These are phyloP conservation scores for Monilinia fructicola DNA, from an alignment of 2,329 filamentous ascomycete species.

Conservation along the genomic window DNA sequence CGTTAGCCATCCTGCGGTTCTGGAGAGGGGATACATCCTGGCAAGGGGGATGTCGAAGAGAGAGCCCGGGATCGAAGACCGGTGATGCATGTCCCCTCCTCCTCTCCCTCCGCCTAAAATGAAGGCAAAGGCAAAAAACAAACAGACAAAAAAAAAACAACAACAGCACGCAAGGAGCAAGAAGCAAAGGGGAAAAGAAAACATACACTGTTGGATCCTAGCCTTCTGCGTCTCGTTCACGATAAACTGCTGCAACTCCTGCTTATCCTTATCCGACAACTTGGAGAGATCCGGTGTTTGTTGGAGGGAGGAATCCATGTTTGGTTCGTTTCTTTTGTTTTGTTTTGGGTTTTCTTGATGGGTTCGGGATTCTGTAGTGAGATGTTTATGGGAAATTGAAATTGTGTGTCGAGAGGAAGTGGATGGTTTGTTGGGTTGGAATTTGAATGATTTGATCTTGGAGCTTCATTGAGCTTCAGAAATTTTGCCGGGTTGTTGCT, in stretches of 20 bases:
- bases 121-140: neutral
- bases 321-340: conserved; percentile 39
- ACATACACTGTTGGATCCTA: conserved; percentile 54
- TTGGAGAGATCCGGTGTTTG: conserved; percentile 59
- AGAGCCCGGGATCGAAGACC: neutral
- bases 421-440: neutral
- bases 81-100: neutral
- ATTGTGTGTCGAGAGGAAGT: neutral
- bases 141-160: conserved; percentile 10
- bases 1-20: no score
- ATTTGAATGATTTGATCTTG: neutral
- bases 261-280: conserved; percentile 79
- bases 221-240: conserved; percentile 82
- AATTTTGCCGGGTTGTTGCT: neutral
- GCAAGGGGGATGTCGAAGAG: neutral
- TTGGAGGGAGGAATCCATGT: conserved; percentile 35
- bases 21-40: no score
- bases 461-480: conserved; percentile 6
- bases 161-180: no score
- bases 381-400: neutral
- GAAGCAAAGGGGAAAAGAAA: conserved; percentile 1
- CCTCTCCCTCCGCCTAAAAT: neutral
- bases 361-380: conserved; percentile 24
- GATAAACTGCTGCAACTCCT: conserved; percentile 84
- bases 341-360: neutral